Base-by-base conservation (phyloP, 768 basidiomycete genomes). In the Phaeotremella skinneri region DNA sequence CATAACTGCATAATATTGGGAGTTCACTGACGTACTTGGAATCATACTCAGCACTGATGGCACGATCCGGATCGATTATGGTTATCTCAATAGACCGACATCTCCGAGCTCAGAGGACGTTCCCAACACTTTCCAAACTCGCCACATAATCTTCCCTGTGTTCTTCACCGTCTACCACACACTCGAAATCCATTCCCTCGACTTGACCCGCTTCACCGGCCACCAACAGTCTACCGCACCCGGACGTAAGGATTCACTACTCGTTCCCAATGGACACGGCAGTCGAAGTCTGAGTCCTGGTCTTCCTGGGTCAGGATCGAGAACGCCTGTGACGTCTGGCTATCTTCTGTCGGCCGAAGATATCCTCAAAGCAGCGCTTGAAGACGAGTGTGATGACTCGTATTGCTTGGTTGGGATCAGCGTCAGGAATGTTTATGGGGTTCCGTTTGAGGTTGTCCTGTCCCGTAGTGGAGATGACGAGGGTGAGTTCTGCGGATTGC, bases 101-200 rank as follows among this genome's bases (percentile, higher is more conserved):
- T 68, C 63, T 70, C 64, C 63, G 60, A 48, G 62, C 67, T 29
- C 58, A 9, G 26, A 49, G 3, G 50, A 32, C 11, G 25, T 26
- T 14, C 13, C 31, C 1, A 55, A 56, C 1, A 83, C 49, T 76
- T 94, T 98, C 76, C 84, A 92, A 72, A 85, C 90, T 26, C 87
- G 96, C 25, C 91, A 90, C 69, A 77, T 97, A 52, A 84, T 87
- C 29, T 91, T 91, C 71, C 91, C 93, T 3, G 82, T 98, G 62
- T 82, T 88, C 68, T 88, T 96, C 58, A 94, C 93, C 2, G 96
- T 98, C 13, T 96, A 97, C 73, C 89, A 90, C 66, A 93, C 93
- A 81, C 84, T 98, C 27, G 90, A 94, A 75, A 90, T 89, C 67
- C 83, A 86, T 62, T 81, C 82, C 37, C 87, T 97, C 85, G 87